Percentiles rank a stretch among this genome's conserved stretches.
Evolutionary conservation across 2,329 filamentous ascomycete species (phyloP).

Genomic region (Nemania abortiva): DNA sequence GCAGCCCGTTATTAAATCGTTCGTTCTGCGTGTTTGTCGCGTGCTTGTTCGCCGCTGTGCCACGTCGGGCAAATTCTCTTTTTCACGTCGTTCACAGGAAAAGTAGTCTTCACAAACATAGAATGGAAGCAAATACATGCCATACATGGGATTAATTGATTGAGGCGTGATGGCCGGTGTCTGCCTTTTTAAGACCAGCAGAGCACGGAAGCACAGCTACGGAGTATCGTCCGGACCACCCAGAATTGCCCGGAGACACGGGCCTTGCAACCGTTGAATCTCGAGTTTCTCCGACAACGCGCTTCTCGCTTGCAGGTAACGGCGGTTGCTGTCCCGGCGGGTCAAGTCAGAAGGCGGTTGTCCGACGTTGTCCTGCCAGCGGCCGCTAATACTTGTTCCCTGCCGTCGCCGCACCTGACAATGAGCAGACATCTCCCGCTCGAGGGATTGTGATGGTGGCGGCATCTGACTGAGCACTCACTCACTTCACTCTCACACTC

Average conservation of each 20-base stretch:
- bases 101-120: slow-evolving; percentile 1
- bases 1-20: not conserved
- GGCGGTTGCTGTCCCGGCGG: slow-evolving; percentile 35
- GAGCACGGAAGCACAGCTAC: slow-evolving; percentile 17
- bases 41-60: not conserved
- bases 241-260: slow-evolving; percentile 40
- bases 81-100: slow-evolving; percentile 17
- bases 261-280: slow-evolving; percentile 41
- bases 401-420: not conserved
- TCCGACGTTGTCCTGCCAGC: slow-evolving; percentile 23
- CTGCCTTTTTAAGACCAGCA: slow-evolving; percentile 4
- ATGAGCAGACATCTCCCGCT: not conserved
- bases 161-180: not conserved
- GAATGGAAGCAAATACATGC: not conserved
- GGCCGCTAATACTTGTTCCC: slow-evolving; percentile 4
- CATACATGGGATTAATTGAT: not conserved
- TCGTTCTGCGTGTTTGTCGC: not conserved
- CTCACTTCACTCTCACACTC: no score
- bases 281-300: slow-evolving; percentile 31
- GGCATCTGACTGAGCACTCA: no score
- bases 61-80: not conserved
- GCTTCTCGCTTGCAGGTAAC: slow-evolving; percentile 33
- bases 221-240: slow-evolving; percentile 3
- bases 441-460: not conserved
- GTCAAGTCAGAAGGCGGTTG: slow-evolving; percentile 27